A percentile compares a stretch with the other conserved stretches of the same genome.
Evolutionary conservation across 345 rosid species (phyloP).

Genomic region (Lenwebbia sp.): DNA sequence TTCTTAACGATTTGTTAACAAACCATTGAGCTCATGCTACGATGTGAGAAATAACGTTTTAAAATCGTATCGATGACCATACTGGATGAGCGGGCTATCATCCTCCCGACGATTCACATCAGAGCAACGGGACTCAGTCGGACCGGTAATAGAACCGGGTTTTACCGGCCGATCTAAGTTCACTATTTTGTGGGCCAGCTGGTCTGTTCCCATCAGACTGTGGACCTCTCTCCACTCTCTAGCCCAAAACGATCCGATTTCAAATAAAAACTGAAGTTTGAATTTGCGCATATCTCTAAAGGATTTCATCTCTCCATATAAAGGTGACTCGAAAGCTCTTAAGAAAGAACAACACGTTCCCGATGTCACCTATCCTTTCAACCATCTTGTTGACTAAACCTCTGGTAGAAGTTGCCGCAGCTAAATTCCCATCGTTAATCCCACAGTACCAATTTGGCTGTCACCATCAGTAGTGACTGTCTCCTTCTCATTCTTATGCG

Average conservation of each 20-base stretch:
- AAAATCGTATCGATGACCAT: neutral
- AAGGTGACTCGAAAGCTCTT: neutral
- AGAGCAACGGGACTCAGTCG: too few species aligned
- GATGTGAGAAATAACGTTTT: neutral
- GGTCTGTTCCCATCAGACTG: too few species aligned
- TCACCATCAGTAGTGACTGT: constrained; percentile 18
- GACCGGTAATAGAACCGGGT: too few species aligned
- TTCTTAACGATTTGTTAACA: neutral
- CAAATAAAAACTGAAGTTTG: neutral
- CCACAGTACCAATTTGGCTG: constrained; percentile 78
- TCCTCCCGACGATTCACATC: too few species aligned
- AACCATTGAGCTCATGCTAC: neutral
- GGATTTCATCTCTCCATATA: neutral
- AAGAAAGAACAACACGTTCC: neutral
- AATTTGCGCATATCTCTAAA: neutral
- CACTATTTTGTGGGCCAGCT: too few species aligned
- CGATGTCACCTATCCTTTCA: constrained; percentile 77
- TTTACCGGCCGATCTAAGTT: too few species aligned
- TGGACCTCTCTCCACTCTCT: too few species aligned
- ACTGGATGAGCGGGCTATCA: neutral
- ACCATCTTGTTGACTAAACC: constrained; percentile 90
- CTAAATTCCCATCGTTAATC: constrained; percentile 64
- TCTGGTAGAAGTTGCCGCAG: constrained; percentile 87
- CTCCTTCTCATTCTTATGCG: constrained; percentile 12
- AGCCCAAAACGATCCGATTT: too few species aligned